These are phyloP conservation scores for Trebouxia gelatinosa DNA, from an alignment of 163 green algal species.

Conservation along the genomic window DNA sequence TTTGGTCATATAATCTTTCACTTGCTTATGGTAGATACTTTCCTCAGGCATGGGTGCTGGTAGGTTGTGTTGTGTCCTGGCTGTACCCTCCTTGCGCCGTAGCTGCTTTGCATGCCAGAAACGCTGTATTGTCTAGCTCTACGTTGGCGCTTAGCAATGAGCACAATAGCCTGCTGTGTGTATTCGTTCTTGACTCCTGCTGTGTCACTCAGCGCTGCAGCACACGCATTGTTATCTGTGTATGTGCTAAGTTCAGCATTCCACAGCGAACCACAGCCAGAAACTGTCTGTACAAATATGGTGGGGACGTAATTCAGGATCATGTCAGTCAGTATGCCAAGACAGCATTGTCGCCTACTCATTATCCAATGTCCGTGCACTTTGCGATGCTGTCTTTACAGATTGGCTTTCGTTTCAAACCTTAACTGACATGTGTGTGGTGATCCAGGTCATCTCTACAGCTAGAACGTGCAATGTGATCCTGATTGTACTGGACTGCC, in stretches of 20 bases:
- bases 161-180: no score
- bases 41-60: background rate
- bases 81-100: no score
- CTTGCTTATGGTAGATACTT: background rate
- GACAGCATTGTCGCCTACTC: no score
- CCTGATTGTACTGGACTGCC: constrained; percentile 96
- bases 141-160: no score
- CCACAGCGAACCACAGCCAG: no score
- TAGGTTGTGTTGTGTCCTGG: background rate
- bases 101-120: no score
- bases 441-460: constrained; percentile 91
- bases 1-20: background rate
- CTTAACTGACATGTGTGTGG: background rate
- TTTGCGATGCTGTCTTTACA: background rate
- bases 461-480: constrained; percentile 98
- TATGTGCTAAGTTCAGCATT: no score
- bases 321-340: background rate
- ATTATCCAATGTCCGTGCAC: background rate
- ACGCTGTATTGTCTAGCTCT: no score
- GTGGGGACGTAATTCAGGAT: background rate
- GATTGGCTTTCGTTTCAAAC: background rate
- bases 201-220: no score
- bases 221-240: no score
- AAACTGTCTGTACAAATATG: no score
- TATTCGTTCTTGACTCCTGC: no score